These are phyloP conservation scores for Mycena citricolor DNA, from an alignment of 1,284 basidiomycete species.

Conservation along the genomic window DNA sequence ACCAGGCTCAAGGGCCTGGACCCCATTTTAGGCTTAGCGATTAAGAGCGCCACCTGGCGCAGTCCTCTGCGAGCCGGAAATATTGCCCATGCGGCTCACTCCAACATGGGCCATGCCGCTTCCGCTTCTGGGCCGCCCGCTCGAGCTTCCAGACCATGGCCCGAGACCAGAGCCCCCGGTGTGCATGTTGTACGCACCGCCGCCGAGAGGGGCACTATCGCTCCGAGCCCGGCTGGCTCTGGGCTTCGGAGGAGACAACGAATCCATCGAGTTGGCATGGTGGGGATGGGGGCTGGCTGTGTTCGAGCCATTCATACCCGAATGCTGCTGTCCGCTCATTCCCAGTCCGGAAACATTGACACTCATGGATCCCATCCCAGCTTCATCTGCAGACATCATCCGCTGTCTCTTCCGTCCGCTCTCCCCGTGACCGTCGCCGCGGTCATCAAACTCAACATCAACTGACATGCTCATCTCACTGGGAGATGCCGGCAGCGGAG, in stretches of 20 bases:
- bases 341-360: too few relatives aligned
- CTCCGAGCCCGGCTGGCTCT: slow-evolving; percentile 45
- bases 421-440: too few relatives aligned
- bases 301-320: neutral
- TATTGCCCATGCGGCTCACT: too few relatives aligned
- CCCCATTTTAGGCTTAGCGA: too few relatives aligned
- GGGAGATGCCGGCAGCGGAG: slow-evolving; percentile 21
- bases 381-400: slow-evolving; percentile 22
- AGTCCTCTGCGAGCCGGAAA: too few relatives aligned
- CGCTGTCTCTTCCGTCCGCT: slow-evolving; percentile 20
- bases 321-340: too few relatives aligned
- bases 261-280: slow-evolving; percentile 18
- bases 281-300: slow-evolving; percentile 21
- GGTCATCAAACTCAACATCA: too few relatives aligned
- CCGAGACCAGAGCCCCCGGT: slow-evolving; percentile 10
- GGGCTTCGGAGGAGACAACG: slow-evolving; percentile 28
- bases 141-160: neutral
- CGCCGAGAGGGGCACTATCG: slow-evolving; percentile 46
- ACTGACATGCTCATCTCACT: slow-evolving; percentile 22
- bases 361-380: neutral
- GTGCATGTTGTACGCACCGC: slow-evolving; percentile 9
- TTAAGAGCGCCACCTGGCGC: too few relatives aligned
- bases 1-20: too few relatives aligned
- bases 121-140: slow-evolving; percentile 22
- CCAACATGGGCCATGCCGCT: slow-evolving; percentile 18